These are phyloP conservation scores for Rhodotorula toruloides DNA, from an alignment of 768 basidiomycete genomes.

Conservation along the genomic window DNA sequence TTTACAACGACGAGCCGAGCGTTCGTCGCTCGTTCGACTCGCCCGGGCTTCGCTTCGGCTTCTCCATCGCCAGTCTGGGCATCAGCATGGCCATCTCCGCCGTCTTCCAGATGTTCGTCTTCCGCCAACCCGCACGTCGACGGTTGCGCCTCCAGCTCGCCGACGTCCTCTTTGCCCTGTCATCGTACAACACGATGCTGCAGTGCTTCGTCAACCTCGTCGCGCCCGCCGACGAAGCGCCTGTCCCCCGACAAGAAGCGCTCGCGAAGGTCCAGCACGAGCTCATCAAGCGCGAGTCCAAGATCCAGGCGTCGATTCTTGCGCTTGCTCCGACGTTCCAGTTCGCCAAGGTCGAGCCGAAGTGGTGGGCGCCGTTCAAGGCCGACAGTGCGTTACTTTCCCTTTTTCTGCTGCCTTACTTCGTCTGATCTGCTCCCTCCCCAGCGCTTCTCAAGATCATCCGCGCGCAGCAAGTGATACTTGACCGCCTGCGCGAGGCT, in stretches of 20 bases:
- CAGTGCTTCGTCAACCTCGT: slow-evolving; percentile 35
- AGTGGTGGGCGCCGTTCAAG: slow-evolving; percentile 28
- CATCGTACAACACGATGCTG: slow-evolving; percentile 30
- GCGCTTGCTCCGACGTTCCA: slow-evolving; percentile 31
- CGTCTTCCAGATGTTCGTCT: slow-evolving; percentile 35
- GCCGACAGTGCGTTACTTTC: slow-evolving; percentile 4
- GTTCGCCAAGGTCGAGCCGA: slow-evolving; percentile 33
- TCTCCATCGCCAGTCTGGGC: slow-evolving; percentile 23
- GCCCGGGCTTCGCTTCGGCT: slow-evolving; percentile 25
- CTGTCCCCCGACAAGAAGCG: slow-evolving; percentile 18
- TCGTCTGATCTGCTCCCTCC: neutral
- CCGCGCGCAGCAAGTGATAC: slow-evolving; percentile 26
- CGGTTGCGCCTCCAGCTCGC: slow-evolving; percentile 33
- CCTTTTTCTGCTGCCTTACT: too few species aligned
- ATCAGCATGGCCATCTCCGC: slow-evolving; percentile 32
- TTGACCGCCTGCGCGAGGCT: slow-evolving; percentile 29
- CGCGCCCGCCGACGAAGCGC: slow-evolving; percentile 33
- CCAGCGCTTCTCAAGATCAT: slow-evolving; percentile 24
- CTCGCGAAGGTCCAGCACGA: slow-evolving; percentile 26
- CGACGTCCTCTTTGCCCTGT: slow-evolving; percentile 29
- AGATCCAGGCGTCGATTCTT: slow-evolving; percentile 29
- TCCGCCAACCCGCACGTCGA: slow-evolving; percentile 33
- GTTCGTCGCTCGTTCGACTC: slow-evolving; percentile 13
- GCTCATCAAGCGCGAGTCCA: slow-evolving; percentile 24
- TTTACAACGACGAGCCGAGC: slow-evolving; percentile 22